Percentiles rank a stretch among this genome's conserved stretches.
Conservation (phyloP, 176 grass and related monocot genomes). For the Pharus latifolius region DNA sequence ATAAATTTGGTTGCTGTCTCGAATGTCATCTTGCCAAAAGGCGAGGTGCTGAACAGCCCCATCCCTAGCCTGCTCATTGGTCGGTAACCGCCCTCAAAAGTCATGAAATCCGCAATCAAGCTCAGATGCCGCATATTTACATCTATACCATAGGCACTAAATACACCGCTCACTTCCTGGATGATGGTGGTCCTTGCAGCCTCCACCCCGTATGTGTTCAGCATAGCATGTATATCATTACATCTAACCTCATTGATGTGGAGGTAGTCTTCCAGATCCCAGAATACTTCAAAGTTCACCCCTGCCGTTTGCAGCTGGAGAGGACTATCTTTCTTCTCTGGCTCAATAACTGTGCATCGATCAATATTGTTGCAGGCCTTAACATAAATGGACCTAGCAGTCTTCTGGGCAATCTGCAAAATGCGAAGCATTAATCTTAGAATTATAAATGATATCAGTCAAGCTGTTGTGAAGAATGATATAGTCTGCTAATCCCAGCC, state of each 20-base stretch:
- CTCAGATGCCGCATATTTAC: slow-evolving; percentile 69
- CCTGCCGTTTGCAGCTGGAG: slow-evolving; percentile 41
- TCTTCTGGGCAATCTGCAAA: slow-evolving; percentile 76
- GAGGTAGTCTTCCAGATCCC: slow-evolving; percentile 41
- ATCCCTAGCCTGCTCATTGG: slow-evolving; percentile 62
- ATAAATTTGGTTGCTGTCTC: slow-evolving; percentile 82
- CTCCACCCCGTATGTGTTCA: slow-evolving; percentile 77
- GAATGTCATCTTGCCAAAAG: slow-evolving; percentile 90
- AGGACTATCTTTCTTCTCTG: not conserved
- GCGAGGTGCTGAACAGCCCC: slow-evolving; percentile 57
- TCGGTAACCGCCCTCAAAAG: slow-evolving; percentile 67
- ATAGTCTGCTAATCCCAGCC: too few relatives aligned
- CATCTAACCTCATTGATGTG: slow-evolving; percentile 18
- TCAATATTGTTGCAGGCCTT: slow-evolving; percentile 50
- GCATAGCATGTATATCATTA: slow-evolving; percentile 62
- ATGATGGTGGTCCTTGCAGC: slow-evolving; percentile 61
- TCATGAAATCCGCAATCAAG: slow-evolving; percentile 86
- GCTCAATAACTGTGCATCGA: slow-evolving; percentile 15
- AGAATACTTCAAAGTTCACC: slow-evolving; percentile 62
- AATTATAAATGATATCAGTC: not conserved
- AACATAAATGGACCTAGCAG: slow-evolving; percentile 46
- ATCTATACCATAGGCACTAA: slow-evolving; percentile 43
- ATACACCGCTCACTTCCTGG: slow-evolving; percentile 52
- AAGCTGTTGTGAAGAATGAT: not conserved
- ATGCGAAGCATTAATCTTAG: not conserved